phyloP scores from a whole-genome alignment of 805 yeast genomes.

The Saccharomycopsis olivae region DNA sequence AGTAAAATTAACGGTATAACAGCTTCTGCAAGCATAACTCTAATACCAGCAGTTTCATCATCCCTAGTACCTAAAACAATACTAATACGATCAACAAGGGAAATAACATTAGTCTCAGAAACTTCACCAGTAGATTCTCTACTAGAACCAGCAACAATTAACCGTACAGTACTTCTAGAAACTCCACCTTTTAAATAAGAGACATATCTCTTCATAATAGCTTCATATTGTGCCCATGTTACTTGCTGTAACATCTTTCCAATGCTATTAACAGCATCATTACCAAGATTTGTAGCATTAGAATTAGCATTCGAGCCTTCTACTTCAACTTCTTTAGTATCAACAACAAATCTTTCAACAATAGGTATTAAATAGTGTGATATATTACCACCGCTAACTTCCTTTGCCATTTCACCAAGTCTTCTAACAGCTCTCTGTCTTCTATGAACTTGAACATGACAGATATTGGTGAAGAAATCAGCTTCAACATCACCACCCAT shows the following conservation, averaged over 20 bases:
- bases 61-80: constrained; percentile 53
- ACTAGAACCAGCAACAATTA: constrained; percentile 39
- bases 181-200: constrained; percentile 36
- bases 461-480: constrained; percentile 65
- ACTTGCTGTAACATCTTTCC: constrained; percentile 45
- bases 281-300: constrained; percentile 47
- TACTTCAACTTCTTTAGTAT: too few species aligned
- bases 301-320: neutral
- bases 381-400: constrained; percentile 46
- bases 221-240: constrained; percentile 73
- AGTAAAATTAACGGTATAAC: constrained; percentile 56
- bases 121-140: constrained; percentile 37
- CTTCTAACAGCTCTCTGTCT: constrained; percentile 76
- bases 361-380: constrained; percentile 79
- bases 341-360: constrained; percentile 67
- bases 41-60: constrained; percentile 64
- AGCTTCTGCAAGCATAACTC: constrained; percentile 79
- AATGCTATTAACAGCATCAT: constrained; percentile 57
- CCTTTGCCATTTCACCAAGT: constrained; percentile 37
- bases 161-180: constrained; percentile 44
- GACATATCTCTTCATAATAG: constrained; percentile 61
- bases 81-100: constrained; percentile 48
- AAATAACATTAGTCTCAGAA: constrained; percentile 23
- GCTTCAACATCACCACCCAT: constrained; percentile 71
- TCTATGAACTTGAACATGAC: constrained; percentile 76